phyloP scores from a whole-genome alignment of 1,284 basidiomycete species.

The Hymenochaete sp. region DNA sequence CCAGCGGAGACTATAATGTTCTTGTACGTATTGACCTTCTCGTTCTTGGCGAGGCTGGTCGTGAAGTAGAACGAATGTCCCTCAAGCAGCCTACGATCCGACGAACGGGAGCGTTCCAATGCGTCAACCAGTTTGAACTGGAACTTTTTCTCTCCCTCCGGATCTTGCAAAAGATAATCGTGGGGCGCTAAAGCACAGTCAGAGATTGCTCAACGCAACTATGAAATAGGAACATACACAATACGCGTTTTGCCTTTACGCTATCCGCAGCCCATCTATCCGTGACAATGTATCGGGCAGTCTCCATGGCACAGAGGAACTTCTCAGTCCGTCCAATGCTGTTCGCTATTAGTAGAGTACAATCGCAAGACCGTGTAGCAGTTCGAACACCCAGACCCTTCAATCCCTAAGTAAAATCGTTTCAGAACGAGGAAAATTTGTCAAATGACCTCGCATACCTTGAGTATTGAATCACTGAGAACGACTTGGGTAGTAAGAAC shows the following conservation, averaged over 20 bases:
- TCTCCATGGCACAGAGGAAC: conserved; percentile 64
- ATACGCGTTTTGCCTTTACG: conserved; percentile 42
- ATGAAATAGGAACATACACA: conserved; percentile 42
- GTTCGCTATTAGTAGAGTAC: conserved; percentile 67
- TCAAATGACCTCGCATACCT: conserved; percentile 32
- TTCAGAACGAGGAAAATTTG: neutral
- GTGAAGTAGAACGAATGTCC: conserved; percentile 69
- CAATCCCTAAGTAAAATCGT: conserved; percentile 36
- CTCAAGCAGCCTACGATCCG: conserved; percentile 46
- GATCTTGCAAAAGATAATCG: conserved; percentile 51
- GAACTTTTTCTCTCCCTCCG: conserved; percentile 53
- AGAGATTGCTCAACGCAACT: neutral
- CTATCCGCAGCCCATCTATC: conserved; percentile 61
- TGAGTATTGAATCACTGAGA: conserved; percentile 44
- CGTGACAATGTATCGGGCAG: conserved; percentile 51
- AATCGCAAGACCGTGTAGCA: conserved; percentile 52
- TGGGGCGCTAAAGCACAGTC: conserved; percentile 43
- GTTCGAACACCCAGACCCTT: conserved; percentile 54
- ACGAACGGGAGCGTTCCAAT: conserved; percentile 44
- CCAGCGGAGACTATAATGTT: conserved; percentile 59
- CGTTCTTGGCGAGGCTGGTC: conserved; percentile 44
- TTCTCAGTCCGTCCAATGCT: conserved; percentile 73
- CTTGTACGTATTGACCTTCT: conserved; percentile 43
- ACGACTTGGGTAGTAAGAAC: conserved; percentile 51
- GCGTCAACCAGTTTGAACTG: conserved; percentile 53